Evolutionary conservation across 495 filamentous ascomycete species (phyloP).

Genomic region (Annulohypoxylon bovei): DNA sequence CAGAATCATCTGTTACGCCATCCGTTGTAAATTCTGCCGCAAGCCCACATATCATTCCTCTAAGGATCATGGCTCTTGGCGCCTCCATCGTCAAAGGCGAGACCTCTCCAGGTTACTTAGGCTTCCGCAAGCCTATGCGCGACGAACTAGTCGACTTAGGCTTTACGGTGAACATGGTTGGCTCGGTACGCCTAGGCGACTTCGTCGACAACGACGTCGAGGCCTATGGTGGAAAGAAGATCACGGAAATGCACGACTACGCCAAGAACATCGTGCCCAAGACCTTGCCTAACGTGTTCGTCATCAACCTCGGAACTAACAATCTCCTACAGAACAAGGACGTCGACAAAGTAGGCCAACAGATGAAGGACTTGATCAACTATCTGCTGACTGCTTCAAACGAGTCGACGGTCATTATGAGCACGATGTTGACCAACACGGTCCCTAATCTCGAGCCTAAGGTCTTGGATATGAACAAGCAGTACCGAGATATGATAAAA

Average conservation of each 20-base stretch:
- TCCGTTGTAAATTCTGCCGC: slow-evolving; percentile 1
- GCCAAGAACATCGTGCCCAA: slow-evolving; percentile 37
- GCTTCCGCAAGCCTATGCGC: slow-evolving; percentile 59
- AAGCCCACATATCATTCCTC: slow-evolving; percentile 20
- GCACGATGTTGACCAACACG: slow-evolving; percentile 42
- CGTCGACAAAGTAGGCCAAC: slow-evolving; percentile 31
- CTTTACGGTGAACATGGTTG: slow-evolving; percentile 47
- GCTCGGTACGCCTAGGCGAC: slow-evolving; percentile 44
- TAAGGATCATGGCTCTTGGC: slow-evolving; percentile 64
- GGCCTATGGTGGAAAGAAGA: slow-evolving; percentile 47
- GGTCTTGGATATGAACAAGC: slow-evolving; percentile 45
- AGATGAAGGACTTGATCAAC: slow-evolving; percentile 35
- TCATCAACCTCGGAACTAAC: slow-evolving; percentile 52
- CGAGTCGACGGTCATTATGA: slow-evolving; percentile 36
- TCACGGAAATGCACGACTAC: slow-evolving; percentile 43
- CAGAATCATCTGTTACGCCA: neutral
- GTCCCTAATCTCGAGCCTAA: slow-evolving; percentile 39
- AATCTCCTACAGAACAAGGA: slow-evolving; percentile 42
- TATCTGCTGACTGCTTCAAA: slow-evolving; percentile 31
- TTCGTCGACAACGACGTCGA: slow-evolving; percentile 50
- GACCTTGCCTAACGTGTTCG: slow-evolving; percentile 48
- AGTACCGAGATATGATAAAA: slow-evolving; percentile 41
- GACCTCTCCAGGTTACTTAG: slow-evolving; percentile 58
- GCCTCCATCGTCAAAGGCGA: slow-evolving; percentile 66
- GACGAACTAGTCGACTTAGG: slow-evolving; percentile 44